phyloP scores from a whole-genome alignment of 2,329 filamentous ascomycete genomes.

The Acrocalymma vagum region DNA sequence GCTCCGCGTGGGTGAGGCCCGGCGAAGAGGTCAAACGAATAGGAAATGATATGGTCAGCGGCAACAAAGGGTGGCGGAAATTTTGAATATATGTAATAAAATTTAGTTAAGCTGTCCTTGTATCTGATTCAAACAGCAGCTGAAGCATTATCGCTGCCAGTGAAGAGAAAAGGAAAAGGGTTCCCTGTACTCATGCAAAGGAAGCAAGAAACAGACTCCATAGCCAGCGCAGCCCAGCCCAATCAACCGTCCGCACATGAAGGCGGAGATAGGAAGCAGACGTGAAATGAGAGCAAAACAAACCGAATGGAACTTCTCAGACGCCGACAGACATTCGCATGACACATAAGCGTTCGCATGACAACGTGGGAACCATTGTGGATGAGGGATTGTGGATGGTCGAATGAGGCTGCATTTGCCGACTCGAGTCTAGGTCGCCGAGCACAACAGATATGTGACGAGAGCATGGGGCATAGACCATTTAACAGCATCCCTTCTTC shows the following conservation, averaged over 20 bases:
- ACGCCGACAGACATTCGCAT: slow-evolving; percentile 45
- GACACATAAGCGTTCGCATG: slow-evolving; percentile 38
- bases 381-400: slow-evolving; percentile 12
- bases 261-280: slow-evolving; percentile 40
- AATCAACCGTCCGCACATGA: slow-evolving; percentile 31
- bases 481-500: slow-evolving; percentile 84
- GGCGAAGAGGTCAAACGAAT: slow-evolving; percentile 50
- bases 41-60: slow-evolving; percentile 54
- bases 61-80: slow-evolving; percentile 54
- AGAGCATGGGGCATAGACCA: slow-evolving; percentile 15
- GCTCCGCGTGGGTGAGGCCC: slow-evolving; percentile 52
- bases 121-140: slow-evolving; percentile 12
- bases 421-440: slow-evolving; percentile 15
- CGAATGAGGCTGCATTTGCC: slow-evolving; percentile 3
- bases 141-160: neutral
- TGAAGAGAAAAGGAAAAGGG: slow-evolving; percentile 22
- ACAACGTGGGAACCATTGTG: slow-evolving; percentile 23
- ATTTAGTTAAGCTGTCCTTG: slow-evolving; percentile 19
- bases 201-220: slow-evolving; percentile 36
- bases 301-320: slow-evolving; percentile 38
- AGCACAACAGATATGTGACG: slow-evolving; percentile 25
- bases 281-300: slow-evolving; percentile 34
- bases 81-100: slow-evolving; percentile 46
- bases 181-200: slow-evolving; percentile 39
- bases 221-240: slow-evolving; percentile 27